Base-by-base conservation (phyloP, 2,329 filamentous ascomycete genomes). In the Sclerotinia glacialis region DNA sequence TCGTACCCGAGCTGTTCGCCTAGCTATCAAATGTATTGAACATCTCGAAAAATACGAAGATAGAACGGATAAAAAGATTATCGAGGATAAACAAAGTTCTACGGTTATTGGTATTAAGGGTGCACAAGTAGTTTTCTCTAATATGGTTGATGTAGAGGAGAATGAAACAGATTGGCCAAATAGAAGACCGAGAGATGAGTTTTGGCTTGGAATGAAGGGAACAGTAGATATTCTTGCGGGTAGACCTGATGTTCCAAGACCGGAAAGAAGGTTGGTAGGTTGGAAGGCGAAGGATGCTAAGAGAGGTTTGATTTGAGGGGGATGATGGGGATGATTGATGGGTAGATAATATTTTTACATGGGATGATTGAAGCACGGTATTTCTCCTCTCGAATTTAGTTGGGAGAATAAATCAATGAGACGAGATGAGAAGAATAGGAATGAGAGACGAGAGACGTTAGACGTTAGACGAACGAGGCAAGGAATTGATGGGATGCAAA, bases 1-100 rank as follows among this genome's bases (percentile, higher is more conserved):
- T 79, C 90, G 95, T 65, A 93, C 94, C 74, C 88, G 95, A 56
- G 94, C 95, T 2, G 90, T 97, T 31, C 86, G 95, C 61, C 88
- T 99, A 75, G 92, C 93, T 12, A 95, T 98, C 79, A 94, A 93
- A 80, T 96, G 92, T 77, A 90, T 98, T 76, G 88, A 97, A 81
- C 93, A 97, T 76, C 82, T 99, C 5, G 95, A 99, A 79, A 78
- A 80, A 28, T 97, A 88, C 74, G 87, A 87, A 8, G 87, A 86
- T 61, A 86, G 86, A 72, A 82, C 84, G 46, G 84, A 85, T 68
- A 81, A 86, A 49, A 86, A 88, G 69, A 90, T 97, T 69, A 86
- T 87, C 69, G 83, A 85, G 37, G 91, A 97, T 75, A 85, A 89
- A 5, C 80, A 89, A 77, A 93, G 89, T 64, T 84, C 89, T 3